A percentile compares a stretch with the other conserved stretches of the same genome.
phyloP scores from a whole-genome alignment of 2,329 filamentous ascomycete species.

The Curvularia sp. region DNA sequence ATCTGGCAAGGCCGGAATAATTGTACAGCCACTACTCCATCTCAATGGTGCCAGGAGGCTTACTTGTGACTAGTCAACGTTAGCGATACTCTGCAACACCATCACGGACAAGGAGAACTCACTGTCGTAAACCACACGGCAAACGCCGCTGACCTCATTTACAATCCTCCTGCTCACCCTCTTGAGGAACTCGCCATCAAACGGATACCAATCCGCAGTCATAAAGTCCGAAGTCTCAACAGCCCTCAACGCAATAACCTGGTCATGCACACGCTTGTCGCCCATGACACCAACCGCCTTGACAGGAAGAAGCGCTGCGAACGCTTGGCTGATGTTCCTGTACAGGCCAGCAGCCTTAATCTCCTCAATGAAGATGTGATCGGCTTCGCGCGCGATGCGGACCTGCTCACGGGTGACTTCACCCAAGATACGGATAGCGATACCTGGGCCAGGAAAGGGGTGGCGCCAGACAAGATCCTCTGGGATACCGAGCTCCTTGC shows the following conservation, averaged over 20 bases:
- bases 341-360: conserved; percentile 77
- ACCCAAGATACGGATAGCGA: conserved; percentile 81
- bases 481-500: conserved; percentile 72
- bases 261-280: conserved; percentile 71
- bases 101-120: conserved; percentile 45
- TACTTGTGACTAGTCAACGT: conserved; percentile 61
- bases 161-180: conserved; percentile 71
- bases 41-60: conserved; percentile 76
- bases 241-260: conserved; percentile 67
- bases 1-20: neutral
- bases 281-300: conserved; percentile 73
- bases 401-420: conserved; percentile 83
- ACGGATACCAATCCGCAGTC: conserved; percentile 74
- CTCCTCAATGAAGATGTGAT: conserved; percentile 78
- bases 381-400: conserved; percentile 77
- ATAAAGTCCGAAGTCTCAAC: conserved; percentile 74
- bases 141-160: conserved; percentile 77
- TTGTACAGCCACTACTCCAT: conserved; percentile 65
- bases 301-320: conserved; percentile 70
- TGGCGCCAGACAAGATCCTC: conserved; percentile 80
- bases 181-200: conserved; percentile 69
- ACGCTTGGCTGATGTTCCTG: conserved; percentile 73
- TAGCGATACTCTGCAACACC: conserved; percentile 20
- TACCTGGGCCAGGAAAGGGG: conserved; percentile 77
- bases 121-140: conserved; percentile 73